These are phyloP conservation scores for Hypericum perforatum DNA, from an alignment of 345 rosid species.

Conservation along the genomic window DNA sequence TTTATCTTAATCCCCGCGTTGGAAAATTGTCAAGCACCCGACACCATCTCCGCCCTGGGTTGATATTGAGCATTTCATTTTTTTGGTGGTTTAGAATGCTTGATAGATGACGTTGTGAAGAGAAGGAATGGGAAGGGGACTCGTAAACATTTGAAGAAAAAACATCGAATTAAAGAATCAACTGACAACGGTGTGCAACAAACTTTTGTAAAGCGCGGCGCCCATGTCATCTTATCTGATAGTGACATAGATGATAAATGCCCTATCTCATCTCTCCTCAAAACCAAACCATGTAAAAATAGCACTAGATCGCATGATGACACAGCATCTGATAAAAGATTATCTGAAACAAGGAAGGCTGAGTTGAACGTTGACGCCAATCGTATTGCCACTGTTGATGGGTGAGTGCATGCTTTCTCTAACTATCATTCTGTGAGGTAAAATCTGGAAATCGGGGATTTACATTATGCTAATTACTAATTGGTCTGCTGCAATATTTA, in stretches of 20 bases:
- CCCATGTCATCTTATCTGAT: conserved; percentile 13
- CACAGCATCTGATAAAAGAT: conserved; percentile 12
- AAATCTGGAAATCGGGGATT: not conserved
- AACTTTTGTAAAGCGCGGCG: conserved; percentile 8
- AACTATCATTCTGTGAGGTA: conserved; percentile 19
- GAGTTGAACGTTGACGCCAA: conserved; percentile 6
- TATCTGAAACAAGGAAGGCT: conserved; percentile 2
- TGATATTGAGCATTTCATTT: not conserved
- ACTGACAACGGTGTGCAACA: conserved; percentile 27
- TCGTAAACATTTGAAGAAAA: conserved; percentile 36
- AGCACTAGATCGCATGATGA: conserved; percentile 12
- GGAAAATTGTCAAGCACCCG: no score
- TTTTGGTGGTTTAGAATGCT: conserved; percentile 15
- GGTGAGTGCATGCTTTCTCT: not conserved
- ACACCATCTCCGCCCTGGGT: not conserved
- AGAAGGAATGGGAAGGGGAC: conserved; percentile 18
- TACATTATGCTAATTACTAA: no score
- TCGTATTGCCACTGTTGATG: not conserved
- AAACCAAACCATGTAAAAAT: conserved; percentile 17
- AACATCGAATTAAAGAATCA: conserved; percentile 32
- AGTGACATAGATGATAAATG: conserved; percentile 22
- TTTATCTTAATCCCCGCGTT: no score
- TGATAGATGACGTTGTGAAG: conserved; percentile 13
- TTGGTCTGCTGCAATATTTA: no score
- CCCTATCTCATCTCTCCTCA: conserved; percentile 18